A percentile compares a stretch with the other conserved stretches of the same genome.
Conservation (phyloP, 2,329 filamentous ascomycete genomes). For the Phyllosticta paracitricarpa region DNA sequence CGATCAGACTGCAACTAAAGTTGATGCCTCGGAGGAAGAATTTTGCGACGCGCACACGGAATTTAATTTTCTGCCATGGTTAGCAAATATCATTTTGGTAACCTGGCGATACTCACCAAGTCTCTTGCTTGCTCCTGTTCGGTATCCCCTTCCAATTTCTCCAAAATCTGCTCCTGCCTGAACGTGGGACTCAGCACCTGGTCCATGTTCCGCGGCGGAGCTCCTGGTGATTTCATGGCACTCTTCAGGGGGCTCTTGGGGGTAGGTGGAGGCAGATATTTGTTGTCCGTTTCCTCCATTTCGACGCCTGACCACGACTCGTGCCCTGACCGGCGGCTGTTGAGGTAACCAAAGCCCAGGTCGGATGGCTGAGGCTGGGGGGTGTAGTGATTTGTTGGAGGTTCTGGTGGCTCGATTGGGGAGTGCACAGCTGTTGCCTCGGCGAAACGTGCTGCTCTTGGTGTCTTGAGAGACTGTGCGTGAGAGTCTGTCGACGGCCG, state of each 20-base stretch:
- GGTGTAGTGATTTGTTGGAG: constrained; percentile 46
- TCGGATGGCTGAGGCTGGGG: constrained; percentile 67
- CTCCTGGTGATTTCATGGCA: constrained; percentile 79
- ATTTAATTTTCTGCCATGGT: constrained; percentile 72
- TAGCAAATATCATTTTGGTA: constrained; percentile 18
- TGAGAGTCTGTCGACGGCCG: constrained; percentile 29
- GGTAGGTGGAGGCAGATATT: constrained; percentile 45
- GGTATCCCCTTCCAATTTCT: constrained; percentile 71
- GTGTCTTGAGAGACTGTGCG: constrained; percentile 45
- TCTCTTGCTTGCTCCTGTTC: constrained; percentile 84
- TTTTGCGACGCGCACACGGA: constrained; percentile 84
- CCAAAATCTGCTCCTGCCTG: constrained; percentile 72
- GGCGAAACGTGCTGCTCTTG: constrained; percentile 67
- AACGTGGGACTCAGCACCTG: constrained; percentile 90
- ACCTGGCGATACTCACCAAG: constrained; percentile 53
- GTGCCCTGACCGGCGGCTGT: constrained; percentile 34
- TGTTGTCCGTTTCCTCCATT: constrained; percentile 41
- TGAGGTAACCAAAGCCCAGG: constrained; percentile 87
- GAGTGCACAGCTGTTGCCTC: constrained; percentile 74
- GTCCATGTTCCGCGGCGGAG: constrained; percentile 55
- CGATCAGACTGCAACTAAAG: constrained; percentile 93
- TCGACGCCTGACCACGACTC: constrained; percentile 35
- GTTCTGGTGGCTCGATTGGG: constrained; percentile 53
- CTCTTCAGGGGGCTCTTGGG: constrained; percentile 73
- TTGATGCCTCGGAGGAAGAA: constrained; percentile 90